phyloP scores from a whole-genome alignment of 257 asterid species.

The Rubia yunnanensis region DNA sequence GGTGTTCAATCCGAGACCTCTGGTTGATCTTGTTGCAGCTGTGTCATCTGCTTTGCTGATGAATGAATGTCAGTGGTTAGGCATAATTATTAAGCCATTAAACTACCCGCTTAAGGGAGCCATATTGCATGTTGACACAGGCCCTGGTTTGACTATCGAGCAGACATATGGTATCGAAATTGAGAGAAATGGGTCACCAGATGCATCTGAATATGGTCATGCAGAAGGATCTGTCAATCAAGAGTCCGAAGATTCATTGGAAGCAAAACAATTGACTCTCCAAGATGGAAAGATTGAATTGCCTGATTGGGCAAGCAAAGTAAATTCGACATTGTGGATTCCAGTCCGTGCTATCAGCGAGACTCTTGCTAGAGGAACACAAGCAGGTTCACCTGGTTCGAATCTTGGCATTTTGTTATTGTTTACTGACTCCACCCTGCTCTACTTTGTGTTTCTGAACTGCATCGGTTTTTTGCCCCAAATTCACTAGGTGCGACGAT shows the following conservation, averaged over 20 bases:
- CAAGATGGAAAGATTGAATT: slow-evolving; percentile 61
- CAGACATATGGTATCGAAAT: slow-evolving; percentile 60
- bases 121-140: slow-evolving; percentile 75
- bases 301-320: slow-evolving; percentile 86
- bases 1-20: slow-evolving; percentile 89
- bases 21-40: slow-evolving; percentile 94
- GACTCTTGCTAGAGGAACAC: slow-evolving; percentile 66
- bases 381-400: slow-evolving; percentile 53
- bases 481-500: slow-evolving; percentile 44
- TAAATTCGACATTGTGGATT: slow-evolving; percentile 77
- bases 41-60: slow-evolving; percentile 92
- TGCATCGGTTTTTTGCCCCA: slow-evolving; percentile 12
- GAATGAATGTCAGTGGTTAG: slow-evolving; percentile 94
- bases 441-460: slow-evolving; percentile 9
- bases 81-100: slow-evolving; percentile 75
- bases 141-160: slow-evolving; percentile 93
- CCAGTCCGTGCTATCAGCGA: slow-evolving; percentile 76
- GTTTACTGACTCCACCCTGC: neutral
- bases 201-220: slow-evolving; percentile 19
- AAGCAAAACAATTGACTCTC: slow-evolving; percentile 45
- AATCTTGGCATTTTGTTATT: neutral
- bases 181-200: slow-evolving; percentile 44
- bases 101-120: slow-evolving; percentile 84
- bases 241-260: slow-evolving; percentile 31
- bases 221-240: slow-evolving; percentile 16